phyloP scores from a whole-genome alignment of 2,329 filamentous ascomycete genomes.

The Cladosporium cucumerinum region DNA sequence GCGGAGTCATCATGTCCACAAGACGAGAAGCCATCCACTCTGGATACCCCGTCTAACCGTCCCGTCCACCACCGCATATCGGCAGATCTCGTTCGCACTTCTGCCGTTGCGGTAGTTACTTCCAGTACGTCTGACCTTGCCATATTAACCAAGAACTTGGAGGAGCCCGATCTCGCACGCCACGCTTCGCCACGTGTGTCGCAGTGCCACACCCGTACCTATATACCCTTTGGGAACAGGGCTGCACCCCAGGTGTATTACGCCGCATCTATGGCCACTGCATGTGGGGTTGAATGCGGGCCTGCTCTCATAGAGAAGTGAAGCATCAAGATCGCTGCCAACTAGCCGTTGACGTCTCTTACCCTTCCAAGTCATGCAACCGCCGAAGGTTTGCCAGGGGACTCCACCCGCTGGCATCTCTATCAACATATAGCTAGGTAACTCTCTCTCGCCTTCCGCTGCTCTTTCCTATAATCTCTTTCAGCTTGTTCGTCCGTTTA shows the following conservation, averaged over 20 bases:
- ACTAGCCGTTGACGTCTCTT: not conserved
- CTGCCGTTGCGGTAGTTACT: not conserved
- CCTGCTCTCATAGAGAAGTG: not conserved
- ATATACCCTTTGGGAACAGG: not conserved
- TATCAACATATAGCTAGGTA: not conserved
- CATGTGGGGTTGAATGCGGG: slow-evolving; percentile 4
- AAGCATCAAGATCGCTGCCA: not conserved
- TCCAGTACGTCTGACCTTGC: not conserved
- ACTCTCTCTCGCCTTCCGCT: not conserved
- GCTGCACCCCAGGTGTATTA: not conserved
- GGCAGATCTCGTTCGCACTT: not conserved
- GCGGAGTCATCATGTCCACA: slow-evolving; percentile 2
- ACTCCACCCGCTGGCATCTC: not conserved
- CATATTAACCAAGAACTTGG: not conserved
- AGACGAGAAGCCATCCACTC: not conserved
- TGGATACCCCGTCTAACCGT: slow-evolving; percentile 1
- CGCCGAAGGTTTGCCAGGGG: not conserved
- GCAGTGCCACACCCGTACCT: not conserved
- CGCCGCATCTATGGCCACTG: not conserved
- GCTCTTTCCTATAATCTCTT: not conserved
- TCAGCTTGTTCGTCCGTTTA: not conserved
- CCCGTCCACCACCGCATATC: not conserved
- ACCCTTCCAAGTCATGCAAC: not conserved
- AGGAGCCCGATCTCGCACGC: not conserved
- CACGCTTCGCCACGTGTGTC: not conserved